Evolutionary conservation across 192 early-diverging fungal genomes (phyloP).

Genomic region (Backusella tarrabulga): DNA sequence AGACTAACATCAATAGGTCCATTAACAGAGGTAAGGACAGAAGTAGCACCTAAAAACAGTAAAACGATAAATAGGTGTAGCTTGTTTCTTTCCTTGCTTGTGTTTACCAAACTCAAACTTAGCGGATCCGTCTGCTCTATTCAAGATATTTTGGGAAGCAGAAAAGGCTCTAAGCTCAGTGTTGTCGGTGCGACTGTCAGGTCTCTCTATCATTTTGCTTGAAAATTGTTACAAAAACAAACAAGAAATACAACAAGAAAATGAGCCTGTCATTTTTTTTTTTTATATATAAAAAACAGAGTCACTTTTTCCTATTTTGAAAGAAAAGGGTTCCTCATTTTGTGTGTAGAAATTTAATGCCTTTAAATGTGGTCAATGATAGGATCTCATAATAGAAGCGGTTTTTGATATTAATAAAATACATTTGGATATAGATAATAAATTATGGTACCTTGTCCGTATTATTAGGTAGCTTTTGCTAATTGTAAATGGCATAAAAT

Average conservation of each 20-base stretch:
- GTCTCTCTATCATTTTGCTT: conserved; percentile 38
- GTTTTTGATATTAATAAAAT: too few species aligned
- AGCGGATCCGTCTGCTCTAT: conserved; percentile 83
- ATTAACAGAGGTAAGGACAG: conserved; percentile 76
- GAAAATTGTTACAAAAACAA: background rate
- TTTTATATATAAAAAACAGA: background rate
- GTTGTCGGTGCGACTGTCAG: conserved; percentile 49
- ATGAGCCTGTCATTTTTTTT: background rate
- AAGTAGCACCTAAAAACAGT: conserved; percentile 53
- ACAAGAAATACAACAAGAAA: background rate
- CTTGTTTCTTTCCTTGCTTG: background rate
- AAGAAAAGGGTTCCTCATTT: background rate
- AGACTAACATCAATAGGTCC: conserved; percentile 87
- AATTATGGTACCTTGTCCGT: too few species aligned
- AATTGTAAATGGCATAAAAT: too few species aligned
- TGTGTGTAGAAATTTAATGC: too few species aligned
- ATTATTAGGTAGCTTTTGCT: too few species aligned
- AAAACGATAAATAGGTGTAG: background rate
- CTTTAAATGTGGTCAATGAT: too few species aligned
- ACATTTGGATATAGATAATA: too few species aligned
- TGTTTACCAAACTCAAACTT: conserved; percentile 70
- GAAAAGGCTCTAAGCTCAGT: conserved; percentile 72
- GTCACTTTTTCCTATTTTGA: background rate
- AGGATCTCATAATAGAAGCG: too few species aligned
- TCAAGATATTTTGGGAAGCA: conserved; percentile 65